A percentile compares a stretch with the other conserved stretches of the same genome.
Conservation (phyloP, 345 rosid genomes). For the Melaleuca quinquenervia region DNA sequence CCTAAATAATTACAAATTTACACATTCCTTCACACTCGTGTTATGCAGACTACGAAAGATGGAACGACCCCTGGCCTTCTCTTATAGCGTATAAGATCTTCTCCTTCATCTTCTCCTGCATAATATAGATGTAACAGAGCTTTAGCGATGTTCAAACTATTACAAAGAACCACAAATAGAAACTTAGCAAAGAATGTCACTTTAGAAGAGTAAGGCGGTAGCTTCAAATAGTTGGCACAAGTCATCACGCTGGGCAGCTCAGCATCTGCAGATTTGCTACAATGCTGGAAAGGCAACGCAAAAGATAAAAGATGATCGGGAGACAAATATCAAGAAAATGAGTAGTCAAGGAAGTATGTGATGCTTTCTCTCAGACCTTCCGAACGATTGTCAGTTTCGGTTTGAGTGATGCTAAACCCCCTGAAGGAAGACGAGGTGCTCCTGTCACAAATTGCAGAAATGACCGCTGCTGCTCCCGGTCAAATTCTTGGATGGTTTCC, state of each 20-base stretch:
- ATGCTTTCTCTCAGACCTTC: conserved; percentile 34
- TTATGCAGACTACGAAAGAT: conserved; percentile 51
- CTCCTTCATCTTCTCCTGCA: conserved; percentile 93
- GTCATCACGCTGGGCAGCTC: conserved; percentile 99
- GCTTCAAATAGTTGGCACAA: conserved; percentile 91
- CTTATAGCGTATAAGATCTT: conserved; percentile 79
- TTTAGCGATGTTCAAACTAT: background rate
- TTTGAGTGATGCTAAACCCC: conserved; percentile 79
- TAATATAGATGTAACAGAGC: background rate
- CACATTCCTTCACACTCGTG: background rate
- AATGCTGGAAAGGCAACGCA: conserved; percentile 35
- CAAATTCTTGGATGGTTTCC: conserved; percentile 67
- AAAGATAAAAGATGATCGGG: background rate
- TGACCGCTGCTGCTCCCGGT: conserved; percentile 48
- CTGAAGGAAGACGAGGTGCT: conserved; percentile 89
- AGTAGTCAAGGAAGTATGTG: background rate
- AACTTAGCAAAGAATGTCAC: conserved; percentile 22
- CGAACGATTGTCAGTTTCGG: conserved; percentile 92
- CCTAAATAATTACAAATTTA: conserved; percentile 36
- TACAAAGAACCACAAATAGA: background rate
- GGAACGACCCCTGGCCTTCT: conserved; percentile 98
- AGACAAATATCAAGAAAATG: background rate
- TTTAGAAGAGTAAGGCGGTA: conserved; percentile 88
- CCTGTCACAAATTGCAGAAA: conserved; percentile 95
- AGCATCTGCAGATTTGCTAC: conserved; percentile 48